Conservation (phyloP, 495 filamentous ascomycete species). For the Aspergillus cavernicola region DNA sequence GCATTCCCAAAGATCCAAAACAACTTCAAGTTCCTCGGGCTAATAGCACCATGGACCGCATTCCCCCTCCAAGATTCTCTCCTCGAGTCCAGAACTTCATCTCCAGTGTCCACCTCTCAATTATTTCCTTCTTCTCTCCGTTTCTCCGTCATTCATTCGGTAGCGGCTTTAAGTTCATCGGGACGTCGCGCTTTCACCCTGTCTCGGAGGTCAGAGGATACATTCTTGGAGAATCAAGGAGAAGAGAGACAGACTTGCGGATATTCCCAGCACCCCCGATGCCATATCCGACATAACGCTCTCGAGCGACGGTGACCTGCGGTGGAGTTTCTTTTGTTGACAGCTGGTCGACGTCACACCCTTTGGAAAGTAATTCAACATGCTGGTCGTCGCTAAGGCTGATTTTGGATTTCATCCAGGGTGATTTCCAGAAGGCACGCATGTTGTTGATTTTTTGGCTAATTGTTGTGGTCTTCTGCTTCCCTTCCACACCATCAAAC, state of each 20-base stretch:
- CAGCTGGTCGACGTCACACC: not conserved
- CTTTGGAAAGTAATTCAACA: not conserved
- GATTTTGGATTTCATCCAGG: slow-evolving; percentile 6
- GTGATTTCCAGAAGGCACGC: slow-evolving; percentile 5
- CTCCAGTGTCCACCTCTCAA: not conserved
- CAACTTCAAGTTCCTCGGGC: too few species aligned
- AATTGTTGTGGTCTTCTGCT: not conserved
- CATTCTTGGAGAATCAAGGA: not conserved
- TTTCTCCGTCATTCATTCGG: not conserved
- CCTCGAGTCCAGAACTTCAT: not conserved
- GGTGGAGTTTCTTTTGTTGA: not conserved
- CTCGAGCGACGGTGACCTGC: slow-evolving; percentile 6
- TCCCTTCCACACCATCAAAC: not conserved
- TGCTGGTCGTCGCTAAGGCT: slow-evolving; percentile 5
- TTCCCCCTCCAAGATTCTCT: not conserved
- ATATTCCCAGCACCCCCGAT: slow-evolving; percentile 41
- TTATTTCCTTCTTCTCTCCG: not conserved
- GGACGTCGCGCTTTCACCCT: slow-evolving; percentile 6
- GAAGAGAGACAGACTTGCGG: slow-evolving; percentile 24
- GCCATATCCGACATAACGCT: slow-evolving; percentile 35
- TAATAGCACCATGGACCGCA: too few species aligned
- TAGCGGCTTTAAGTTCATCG: not conserved
- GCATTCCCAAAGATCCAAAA: not conserved
- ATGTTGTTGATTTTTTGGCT: not conserved
- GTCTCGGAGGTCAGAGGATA: not conserved